These are phyloP conservation scores for Polychytrium aggregatum DNA, from an alignment of 192 early-diverging fungal genomes.

Conservation along the genomic window DNA sequence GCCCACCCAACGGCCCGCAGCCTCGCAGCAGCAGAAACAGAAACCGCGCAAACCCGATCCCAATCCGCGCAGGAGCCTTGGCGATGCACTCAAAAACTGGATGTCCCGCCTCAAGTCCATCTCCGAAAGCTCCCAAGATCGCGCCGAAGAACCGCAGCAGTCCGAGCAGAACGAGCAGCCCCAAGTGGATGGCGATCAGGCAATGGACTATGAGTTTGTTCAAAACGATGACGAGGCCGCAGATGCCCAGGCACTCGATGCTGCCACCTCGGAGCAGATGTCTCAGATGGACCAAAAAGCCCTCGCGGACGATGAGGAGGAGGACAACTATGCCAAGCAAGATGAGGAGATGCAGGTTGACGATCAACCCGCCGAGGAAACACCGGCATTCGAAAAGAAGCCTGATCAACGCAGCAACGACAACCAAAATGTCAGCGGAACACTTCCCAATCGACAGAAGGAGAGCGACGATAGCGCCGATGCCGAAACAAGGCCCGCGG, in stretches of 20 bases:
- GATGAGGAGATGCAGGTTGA: slow-evolving; percentile 18
- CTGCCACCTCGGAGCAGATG: slow-evolving; percentile 52
- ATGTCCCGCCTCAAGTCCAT: slow-evolving; percentile 69
- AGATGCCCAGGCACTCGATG: slow-evolving; percentile 64
- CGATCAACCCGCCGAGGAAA: neutral
- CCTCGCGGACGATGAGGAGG: slow-evolving; percentile 22
- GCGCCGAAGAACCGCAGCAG: slow-evolving; percentile 31
- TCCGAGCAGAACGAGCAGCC: slow-evolving; percentile 5
- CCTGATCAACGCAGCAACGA: too few species aligned
- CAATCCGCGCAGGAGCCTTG: slow-evolving; percentile 83
- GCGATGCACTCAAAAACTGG: slow-evolving; percentile 91
- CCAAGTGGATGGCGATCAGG: slow-evolving; percentile 24
- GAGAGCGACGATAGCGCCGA: slow-evolving; percentile 25
- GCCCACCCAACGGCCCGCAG: slow-evolving; percentile 3
- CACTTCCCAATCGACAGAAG: too few species aligned
- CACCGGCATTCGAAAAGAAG: neutral
- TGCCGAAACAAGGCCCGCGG: too few species aligned
- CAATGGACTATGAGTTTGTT: slow-evolving; percentile 58
- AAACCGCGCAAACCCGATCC: slow-evolving; percentile 30
- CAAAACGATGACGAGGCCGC: slow-evolving; percentile 63
- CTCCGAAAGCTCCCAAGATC: slow-evolving; percentile 40
- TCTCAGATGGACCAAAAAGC: slow-evolving; percentile 30
- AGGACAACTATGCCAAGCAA: slow-evolving; percentile 10
- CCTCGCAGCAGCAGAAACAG: slow-evolving; percentile 7
- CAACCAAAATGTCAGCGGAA: too few species aligned